Conservation (phyloP, 2,329 filamentous ascomycete species). For the Fusarium xyrophilum region DNA sequence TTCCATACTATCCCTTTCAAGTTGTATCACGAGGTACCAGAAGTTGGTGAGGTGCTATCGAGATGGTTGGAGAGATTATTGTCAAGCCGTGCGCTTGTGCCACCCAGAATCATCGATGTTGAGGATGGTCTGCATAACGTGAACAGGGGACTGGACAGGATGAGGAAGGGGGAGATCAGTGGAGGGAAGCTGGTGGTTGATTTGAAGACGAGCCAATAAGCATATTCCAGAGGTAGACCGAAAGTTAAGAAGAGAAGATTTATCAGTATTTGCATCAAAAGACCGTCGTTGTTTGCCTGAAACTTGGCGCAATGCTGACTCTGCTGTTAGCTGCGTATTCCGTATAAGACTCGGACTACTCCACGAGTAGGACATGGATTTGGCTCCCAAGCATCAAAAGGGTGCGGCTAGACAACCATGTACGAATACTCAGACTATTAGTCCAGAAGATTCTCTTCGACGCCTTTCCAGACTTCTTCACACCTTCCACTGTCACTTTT, state of each 20-base stretch:
- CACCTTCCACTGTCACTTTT: too few relatives aligned
- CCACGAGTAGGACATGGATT: not conserved
- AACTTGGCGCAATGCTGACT: not conserved
- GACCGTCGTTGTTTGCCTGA: not conserved
- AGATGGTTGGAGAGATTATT: constrained; percentile 73
- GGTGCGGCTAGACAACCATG: not conserved
- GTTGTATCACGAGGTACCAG: constrained; percentile 72
- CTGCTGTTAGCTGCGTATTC: constrained; percentile 8
- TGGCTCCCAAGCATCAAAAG: not conserved
- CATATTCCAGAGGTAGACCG: not conserved
- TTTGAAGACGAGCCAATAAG: constrained; percentile 5
- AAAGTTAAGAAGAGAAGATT: not conserved
- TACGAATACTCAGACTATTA: rapidly evolving
- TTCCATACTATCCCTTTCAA: constrained; percentile 77
- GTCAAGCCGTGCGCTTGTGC: constrained; percentile 56
- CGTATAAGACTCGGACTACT: not conserved
- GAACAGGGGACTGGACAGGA: constrained; percentile 70
- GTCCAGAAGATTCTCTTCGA: not conserved
- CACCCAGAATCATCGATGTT: constrained; percentile 71
- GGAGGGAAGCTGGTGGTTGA: constrained; percentile 73
- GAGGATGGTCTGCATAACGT: constrained; percentile 69
- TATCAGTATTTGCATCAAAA: not conserved
- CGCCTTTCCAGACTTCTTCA: rapidly evolving
- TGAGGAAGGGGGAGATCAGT: constrained; percentile 70
- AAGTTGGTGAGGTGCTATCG: constrained; percentile 68